These are phyloP conservation scores for Capsicum pubescens DNA, from an alignment of 257 asterid genomes.

Conservation along the genomic window DNA sequence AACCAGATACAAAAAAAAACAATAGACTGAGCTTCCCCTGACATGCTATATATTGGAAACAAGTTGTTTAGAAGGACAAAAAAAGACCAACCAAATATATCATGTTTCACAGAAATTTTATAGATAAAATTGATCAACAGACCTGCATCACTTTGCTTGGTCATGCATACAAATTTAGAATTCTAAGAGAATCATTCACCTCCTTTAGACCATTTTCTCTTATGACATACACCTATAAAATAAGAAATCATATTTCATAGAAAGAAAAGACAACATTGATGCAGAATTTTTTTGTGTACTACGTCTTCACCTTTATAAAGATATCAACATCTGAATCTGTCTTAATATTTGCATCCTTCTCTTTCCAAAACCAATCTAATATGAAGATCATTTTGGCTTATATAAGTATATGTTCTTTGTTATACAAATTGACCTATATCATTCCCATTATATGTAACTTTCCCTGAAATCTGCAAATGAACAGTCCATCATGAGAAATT, in stretches of 20 bases:
- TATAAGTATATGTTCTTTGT: conserved; percentile 80
- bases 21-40: no score
- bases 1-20: no score
- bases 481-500: not conserved
- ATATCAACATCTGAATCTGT: conserved; percentile 85
- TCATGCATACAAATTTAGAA: no score
- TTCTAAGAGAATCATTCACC: no score
- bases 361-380: conserved; percentile 80
- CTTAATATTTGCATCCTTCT: conserved; percentile 79
- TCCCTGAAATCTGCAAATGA: conserved; percentile 59
- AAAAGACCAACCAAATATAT: no score
- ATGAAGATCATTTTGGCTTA: conserved; percentile 84
- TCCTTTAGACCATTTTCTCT: no score
- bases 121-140: no score
- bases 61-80: no score
- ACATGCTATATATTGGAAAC: no score
- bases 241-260: not conserved
- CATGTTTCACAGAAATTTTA: no score
- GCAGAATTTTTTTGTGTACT: not conserved
- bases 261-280: not conserved
- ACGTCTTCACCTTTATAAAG: conserved; percentile 72
- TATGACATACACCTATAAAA: no score
- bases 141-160: no score
- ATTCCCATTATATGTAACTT: conserved; percentile 77
- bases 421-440: conserved; percentile 77